Evolutionary conservation across 2,329 filamentous ascomycete genomes (phyloP).

Genomic region (Arthrobotrys sphaeroides): DNA sequence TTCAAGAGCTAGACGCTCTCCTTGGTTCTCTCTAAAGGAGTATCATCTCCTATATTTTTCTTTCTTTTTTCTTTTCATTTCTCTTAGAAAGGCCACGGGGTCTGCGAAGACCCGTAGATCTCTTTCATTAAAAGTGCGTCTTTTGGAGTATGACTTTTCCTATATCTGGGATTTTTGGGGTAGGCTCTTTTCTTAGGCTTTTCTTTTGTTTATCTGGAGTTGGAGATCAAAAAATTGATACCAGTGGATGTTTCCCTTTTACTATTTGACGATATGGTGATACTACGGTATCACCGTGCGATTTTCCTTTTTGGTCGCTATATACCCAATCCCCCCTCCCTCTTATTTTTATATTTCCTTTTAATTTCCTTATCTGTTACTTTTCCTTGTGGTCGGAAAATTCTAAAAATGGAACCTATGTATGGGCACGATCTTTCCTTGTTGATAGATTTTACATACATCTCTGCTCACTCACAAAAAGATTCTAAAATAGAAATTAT

Average conservation of each 20-base stretch:
- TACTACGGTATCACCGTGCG: conserved; percentile 7
- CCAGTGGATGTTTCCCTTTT: conserved; percentile 46
- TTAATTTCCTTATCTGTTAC: conserved; percentile 16
- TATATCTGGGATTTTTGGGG: conserved; percentile 29
- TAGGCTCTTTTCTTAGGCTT: conserved; percentile 3
- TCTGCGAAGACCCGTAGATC: conserved; percentile 34
- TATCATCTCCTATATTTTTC: conserved; percentile 7
- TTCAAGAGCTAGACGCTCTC: conserved; percentile 90
- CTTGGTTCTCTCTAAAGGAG: conserved; percentile 66
- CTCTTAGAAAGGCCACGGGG: conserved; percentile 22
- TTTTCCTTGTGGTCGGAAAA: conserved; percentile 15
- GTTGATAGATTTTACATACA: conserved; percentile 53
- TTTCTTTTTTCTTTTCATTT: background rate
- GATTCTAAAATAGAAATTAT: conserved; percentile 37
- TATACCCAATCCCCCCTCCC: conserved; percentile 37
- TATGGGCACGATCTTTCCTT: conserved; percentile 43
- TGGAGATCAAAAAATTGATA: conserved; percentile 52
- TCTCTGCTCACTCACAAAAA: conserved; percentile 53
- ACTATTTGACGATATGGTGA: conserved; percentile 5
- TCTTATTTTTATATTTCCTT: conserved; percentile 30
- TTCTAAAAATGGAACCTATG: conserved; percentile 25
- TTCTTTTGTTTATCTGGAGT: conserved; percentile 43
- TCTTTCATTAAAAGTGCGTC: conserved; percentile 34
- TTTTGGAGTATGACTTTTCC: conserved; percentile 50
- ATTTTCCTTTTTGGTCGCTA: conserved; percentile 31